Conservation (phyloP, 805 yeast genomes). For the Saccharomyces eubayanus region DNA sequence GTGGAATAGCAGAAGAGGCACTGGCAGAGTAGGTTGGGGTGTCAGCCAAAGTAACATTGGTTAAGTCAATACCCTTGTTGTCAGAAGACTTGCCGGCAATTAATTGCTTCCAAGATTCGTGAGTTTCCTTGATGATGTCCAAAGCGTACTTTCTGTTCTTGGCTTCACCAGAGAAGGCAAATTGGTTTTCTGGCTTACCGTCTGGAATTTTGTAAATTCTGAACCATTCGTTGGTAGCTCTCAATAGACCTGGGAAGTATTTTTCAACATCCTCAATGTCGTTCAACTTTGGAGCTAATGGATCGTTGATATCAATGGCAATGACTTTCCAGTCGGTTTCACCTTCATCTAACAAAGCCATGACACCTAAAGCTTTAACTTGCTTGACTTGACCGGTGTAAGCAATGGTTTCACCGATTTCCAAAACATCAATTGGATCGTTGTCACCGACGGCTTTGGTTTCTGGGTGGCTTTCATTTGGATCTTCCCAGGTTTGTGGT, state of each 20-base stretch:
- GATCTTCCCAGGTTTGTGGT: slow-evolving; percentile 91
- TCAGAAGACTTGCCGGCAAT: slow-evolving; percentile 54
- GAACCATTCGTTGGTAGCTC: slow-evolving; percentile 97
- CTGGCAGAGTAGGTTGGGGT: slow-evolving; percentile 47
- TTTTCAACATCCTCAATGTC: slow-evolving; percentile 88
- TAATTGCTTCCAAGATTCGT: slow-evolving; percentile 75
- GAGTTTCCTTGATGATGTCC: slow-evolving; percentile 73
- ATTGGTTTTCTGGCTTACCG: slow-evolving; percentile 93
- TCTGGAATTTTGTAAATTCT: slow-evolving; percentile 96
- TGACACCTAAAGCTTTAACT: slow-evolving; percentile 87
- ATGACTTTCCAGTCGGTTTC: slow-evolving; percentile 90
- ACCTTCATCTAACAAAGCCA: slow-evolving; percentile 91
- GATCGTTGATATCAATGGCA: slow-evolving; percentile 81
- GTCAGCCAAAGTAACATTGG: slow-evolving; percentile 62
- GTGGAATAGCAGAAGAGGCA: slow-evolving; percentile 49
- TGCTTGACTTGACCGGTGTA: slow-evolving; percentile 69
- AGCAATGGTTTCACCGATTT: slow-evolving; percentile 62
- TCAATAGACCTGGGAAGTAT: slow-evolving; percentile 84
- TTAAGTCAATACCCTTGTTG: slow-evolving; percentile 60
- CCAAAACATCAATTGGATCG: slow-evolving; percentile 82
- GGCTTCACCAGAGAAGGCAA: slow-evolving; percentile 94
- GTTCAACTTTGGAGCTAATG: slow-evolving; percentile 75
- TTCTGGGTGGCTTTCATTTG: slow-evolving; percentile 54
- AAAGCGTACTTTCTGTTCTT: slow-evolving; percentile 80
- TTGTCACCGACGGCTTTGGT: slow-evolving; percentile 69